These are phyloP conservation scores for Fusarium continuum DNA, from an alignment of 2,329 filamentous ascomycete genomes.

Conservation along the genomic window DNA sequence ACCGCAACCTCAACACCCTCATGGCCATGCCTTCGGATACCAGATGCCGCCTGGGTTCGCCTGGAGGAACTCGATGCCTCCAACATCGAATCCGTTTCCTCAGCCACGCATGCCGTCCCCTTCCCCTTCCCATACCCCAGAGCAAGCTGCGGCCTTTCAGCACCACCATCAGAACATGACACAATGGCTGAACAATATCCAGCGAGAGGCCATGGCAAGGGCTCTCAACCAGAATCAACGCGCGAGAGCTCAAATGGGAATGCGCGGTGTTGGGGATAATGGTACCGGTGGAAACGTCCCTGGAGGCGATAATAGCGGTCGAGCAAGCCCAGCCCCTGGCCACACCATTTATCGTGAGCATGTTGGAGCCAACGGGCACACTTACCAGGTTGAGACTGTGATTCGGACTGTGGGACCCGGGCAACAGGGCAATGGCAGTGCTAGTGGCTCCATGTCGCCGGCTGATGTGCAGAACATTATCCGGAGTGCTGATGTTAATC, in stretches of 20 bases:
- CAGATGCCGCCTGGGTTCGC: constrained; percentile 44
- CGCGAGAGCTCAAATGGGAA: constrained; percentile 51
- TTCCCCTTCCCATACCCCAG: constrained; percentile 41
- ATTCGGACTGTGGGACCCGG: constrained; percentile 37
- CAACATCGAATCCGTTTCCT: constrained; percentile 41
- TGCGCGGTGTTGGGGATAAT: constrained; percentile 53
- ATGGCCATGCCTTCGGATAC: constrained; percentile 39
- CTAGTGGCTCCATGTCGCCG: constrained; percentile 49
- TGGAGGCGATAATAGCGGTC: constrained; percentile 41
- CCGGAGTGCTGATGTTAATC: constrained; percentile 56
- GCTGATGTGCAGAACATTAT: constrained; percentile 58
- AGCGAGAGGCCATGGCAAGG: constrained; percentile 56
- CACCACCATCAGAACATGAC: constrained; percentile 56
- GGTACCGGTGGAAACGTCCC: constrained; percentile 24
- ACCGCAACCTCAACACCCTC: constrained; percentile 28
- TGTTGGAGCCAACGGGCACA: constrained; percentile 47
- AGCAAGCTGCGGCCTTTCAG: constrained; percentile 46
- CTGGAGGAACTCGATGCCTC: constrained; percentile 45
- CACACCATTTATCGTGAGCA: constrained; percentile 49
- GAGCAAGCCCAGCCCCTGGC: constrained; percentile 46
- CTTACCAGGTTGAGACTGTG: constrained; percentile 50
- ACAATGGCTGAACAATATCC: constrained; percentile 58
- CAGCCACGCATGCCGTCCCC: constrained; percentile 48
- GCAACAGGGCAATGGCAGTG: constrained; percentile 10
- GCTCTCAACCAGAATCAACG: constrained; percentile 57